Percentiles rank a stretch among this genome's conserved stretches.
Conservation (phyloP, 2,329 filamentous ascomycete species). For the Aspergillus uvarum region DNA sequence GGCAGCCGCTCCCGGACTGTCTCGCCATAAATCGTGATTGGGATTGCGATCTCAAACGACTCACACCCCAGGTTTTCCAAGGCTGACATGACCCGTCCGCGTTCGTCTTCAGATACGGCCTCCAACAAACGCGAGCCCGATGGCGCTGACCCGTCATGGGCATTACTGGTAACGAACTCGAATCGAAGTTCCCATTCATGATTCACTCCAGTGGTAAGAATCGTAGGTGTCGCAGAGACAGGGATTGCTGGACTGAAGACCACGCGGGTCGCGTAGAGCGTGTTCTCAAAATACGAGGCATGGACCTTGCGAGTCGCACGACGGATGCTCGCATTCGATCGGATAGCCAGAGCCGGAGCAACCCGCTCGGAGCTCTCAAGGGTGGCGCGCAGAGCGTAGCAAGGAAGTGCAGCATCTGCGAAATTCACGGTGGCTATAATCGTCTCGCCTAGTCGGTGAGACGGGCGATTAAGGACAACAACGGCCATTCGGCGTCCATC, state of each 20-base stretch:
- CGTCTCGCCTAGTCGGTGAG: conserved; percentile 85
- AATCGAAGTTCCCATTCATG: conserved; percentile 86
- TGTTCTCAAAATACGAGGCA: conserved; percentile 74
- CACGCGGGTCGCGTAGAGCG: conserved; percentile 74
- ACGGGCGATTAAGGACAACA: conserved; percentile 81
- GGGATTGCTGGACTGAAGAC: conserved; percentile 84
- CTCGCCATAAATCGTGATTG: conserved; percentile 73
- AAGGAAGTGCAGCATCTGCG: conserved; percentile 70
- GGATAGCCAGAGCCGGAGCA: conserved; percentile 74
- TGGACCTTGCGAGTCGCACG: conserved; percentile 82
- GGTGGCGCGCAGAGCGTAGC: conserved; percentile 79
- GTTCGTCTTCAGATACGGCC: conserved; percentile 73
- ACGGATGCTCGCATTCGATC: conserved; percentile 81
- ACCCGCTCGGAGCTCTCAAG: conserved; percentile 87
- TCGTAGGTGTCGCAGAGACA: conserved; percentile 79
- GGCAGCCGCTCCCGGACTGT: conserved; percentile 46
- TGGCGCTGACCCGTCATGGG: conserved; percentile 37
- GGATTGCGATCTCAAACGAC: conserved; percentile 86
- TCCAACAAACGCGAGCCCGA: conserved; percentile 64
- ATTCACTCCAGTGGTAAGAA: conserved; percentile 83
- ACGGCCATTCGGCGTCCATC: conserved; percentile 90
- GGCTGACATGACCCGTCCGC: conserved; percentile 73
- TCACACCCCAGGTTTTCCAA: conserved; percentile 78
- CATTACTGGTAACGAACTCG: conserved; percentile 82
- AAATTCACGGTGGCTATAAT: conserved; percentile 86